Conservation (phyloP, 1,284 basidiomycete species). For the Tilletia setariae region DNA sequence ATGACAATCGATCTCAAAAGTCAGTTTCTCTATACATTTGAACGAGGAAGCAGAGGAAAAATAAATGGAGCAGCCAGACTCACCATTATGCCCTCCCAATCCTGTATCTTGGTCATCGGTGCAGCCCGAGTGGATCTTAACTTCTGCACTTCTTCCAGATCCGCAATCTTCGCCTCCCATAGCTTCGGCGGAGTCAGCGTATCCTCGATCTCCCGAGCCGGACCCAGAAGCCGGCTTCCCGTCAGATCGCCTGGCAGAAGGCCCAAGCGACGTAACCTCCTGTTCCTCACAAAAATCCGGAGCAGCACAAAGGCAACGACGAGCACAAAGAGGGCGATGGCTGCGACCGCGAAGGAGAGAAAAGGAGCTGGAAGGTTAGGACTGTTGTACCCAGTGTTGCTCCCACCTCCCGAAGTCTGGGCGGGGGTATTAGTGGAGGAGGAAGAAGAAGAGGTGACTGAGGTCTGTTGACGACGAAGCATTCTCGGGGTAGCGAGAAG, state of each 20-base stretch:
- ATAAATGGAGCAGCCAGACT: too few species aligned
- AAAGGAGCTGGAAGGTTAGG: slow-evolving; percentile 30
- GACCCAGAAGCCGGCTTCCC: slow-evolving; percentile 33
- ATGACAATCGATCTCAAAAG: not conserved
- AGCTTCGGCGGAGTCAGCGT: slow-evolving; percentile 40
- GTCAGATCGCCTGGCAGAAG: slow-evolving; percentile 36
- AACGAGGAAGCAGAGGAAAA: too few species aligned
- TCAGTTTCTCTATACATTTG: too few species aligned
- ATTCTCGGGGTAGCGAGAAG: not conserved
- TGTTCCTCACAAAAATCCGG: slow-evolving; percentile 45
- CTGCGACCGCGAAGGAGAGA: slow-evolving; percentile 38
- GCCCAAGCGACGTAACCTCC: slow-evolving; percentile 40
- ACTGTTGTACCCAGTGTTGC: not conserved
- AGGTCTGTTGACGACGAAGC: not conserved
- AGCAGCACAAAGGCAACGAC: slow-evolving; percentile 48
- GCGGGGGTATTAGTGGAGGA: too few species aligned
- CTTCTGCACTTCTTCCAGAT: slow-evolving; percentile 7
- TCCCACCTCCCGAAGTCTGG: too few species aligned
- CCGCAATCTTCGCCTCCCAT: slow-evolving; percentile 44
- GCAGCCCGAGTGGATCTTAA: not conserved
- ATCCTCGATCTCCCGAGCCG: slow-evolving; percentile 37
- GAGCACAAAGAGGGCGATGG: slow-evolving; percentile 48
- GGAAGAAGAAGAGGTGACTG: too few species aligned
- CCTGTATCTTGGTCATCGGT: not conserved
- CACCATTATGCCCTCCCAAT: slow-evolving; percentile 21